Percentiles rank a stretch among this genome's conserved stretches.
Conservation (phyloP, 1,139 yeast species). For the Suhomyces anneliseae region DNA sequence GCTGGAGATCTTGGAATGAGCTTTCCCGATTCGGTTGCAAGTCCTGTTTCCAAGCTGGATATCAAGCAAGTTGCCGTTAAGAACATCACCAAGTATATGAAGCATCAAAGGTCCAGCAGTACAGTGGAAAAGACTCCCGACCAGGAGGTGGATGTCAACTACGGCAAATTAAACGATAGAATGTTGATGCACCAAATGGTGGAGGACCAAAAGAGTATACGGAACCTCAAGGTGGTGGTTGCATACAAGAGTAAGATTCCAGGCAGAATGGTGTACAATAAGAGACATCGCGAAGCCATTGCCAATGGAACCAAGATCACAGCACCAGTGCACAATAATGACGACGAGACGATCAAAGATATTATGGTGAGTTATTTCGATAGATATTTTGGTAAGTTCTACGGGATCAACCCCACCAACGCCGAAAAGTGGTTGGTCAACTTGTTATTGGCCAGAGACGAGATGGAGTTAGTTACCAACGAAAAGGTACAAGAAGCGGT, state of each 20-base stretch:
- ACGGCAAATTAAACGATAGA: slow-evolving; percentile 9
- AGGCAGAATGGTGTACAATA: slow-evolving; percentile 10
- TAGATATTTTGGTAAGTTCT: slow-evolving; percentile 17
- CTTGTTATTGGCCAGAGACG: slow-evolving; percentile 11
- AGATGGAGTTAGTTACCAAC: slow-evolving; percentile 9
- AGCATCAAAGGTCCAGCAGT: neutral
- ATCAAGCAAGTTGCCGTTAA: slow-evolving; percentile 6
- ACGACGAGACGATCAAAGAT: slow-evolving; percentile 12
- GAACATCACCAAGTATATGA: slow-evolving; percentile 1
- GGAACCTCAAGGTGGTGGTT: slow-evolving; percentile 14
- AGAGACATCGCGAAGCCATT: slow-evolving; percentile 10
- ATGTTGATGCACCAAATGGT: slow-evolving; percentile 12
- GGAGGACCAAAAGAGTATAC: slow-evolving; percentile 10
- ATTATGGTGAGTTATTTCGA: slow-evolving; percentile 16
- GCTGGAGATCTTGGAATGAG: neutral
- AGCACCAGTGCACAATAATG: slow-evolving; percentile 7
- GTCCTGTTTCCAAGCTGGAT: neutral
- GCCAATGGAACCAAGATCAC: slow-evolving; percentile 5
- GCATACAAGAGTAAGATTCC: slow-evolving; percentile 15
- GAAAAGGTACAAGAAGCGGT: slow-evolving; percentile 11
- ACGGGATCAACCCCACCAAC: slow-evolving; percentile 11
- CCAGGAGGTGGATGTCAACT: slow-evolving; percentile 11
- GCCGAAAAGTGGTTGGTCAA: slow-evolving; percentile 18
- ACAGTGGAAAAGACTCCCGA: slow-evolving; percentile 6
- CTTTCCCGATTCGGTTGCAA: neutral